Evolutionary conservation across 108 stramenopile species (phyloP).

Genomic region (Skeletonema marinoi): DNA sequence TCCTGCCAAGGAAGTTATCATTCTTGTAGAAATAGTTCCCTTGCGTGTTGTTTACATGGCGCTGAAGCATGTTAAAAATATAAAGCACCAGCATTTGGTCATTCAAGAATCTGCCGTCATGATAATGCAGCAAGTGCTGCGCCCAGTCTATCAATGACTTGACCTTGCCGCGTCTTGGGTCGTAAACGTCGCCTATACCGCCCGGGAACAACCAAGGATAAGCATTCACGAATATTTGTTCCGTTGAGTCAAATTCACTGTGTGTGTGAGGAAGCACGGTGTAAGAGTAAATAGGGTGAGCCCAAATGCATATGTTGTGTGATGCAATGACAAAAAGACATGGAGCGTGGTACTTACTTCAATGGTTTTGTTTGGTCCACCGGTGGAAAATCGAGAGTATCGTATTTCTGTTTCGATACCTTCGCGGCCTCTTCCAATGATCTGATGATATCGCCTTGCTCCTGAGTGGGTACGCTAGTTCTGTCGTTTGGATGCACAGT

Average conservation of each 20-base stretch:
- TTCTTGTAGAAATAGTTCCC: slow-evolving; percentile 17
- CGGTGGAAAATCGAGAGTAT: background rate
- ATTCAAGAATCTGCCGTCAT: slow-evolving; percentile 23
- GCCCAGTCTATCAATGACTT: slow-evolving; percentile 5
- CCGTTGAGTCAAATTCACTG: slow-evolving; percentile 7
- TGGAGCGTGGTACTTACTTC: background rate
- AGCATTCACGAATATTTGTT: slow-evolving; percentile 10
- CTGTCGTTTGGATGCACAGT: background rate
- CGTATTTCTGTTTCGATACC: background rate
- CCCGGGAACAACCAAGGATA: slow-evolving; percentile 31
- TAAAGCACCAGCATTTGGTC: slow-evolving; percentile 12
- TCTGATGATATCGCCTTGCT: background rate
- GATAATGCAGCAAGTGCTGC: slow-evolving; percentile 14
- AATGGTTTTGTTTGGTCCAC: background rate
- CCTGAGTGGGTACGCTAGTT: background rate
- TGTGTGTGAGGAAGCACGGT: no score
- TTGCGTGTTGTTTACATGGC: slow-evolving; percentile 4
- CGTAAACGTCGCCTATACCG: slow-evolving; percentile 21
- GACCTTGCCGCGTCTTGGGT: slow-evolving; percentile 2
- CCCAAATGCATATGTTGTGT: no score
- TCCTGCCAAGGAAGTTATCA: no score
- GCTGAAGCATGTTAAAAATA: slow-evolving; percentile 16
- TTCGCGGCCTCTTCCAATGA: background rate
- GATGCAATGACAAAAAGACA: no score
- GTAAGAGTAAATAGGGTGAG: no score